Evolutionary conservation across 441 rosid genomes (phyloP).

Genomic region (Jatropha podagrica): DNA sequence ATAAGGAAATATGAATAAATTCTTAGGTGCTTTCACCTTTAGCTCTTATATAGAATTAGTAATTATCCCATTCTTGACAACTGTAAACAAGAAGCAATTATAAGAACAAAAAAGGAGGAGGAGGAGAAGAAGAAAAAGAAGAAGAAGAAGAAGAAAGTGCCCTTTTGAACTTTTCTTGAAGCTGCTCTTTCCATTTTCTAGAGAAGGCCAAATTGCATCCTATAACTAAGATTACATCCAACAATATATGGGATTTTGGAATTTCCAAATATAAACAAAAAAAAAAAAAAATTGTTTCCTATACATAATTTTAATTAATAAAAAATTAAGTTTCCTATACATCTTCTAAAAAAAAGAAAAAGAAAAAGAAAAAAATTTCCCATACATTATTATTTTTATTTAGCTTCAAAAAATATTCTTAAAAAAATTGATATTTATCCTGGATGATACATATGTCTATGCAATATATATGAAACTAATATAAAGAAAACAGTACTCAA

Average conservation of each 20-base stretch:
- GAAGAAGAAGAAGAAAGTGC: neutral
- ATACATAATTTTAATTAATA: too few species aligned
- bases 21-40: conserved; percentile 9
- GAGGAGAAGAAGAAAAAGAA: neutral
- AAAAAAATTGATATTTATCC: neutral
- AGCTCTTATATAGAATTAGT: conserved; percentile 9
- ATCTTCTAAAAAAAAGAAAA: too few species aligned
- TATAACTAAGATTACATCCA: conserved; percentile 35
- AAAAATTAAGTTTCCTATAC: too few species aligned
- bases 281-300: neutral
- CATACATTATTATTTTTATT: too few species aligned
- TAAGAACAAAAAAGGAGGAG: neutral
- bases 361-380: neutral
- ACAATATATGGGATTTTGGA: conserved; percentile 14
- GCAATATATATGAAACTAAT: too few species aligned
- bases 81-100: conserved; percentile 12
- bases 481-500: neutral
- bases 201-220: conserved; percentile 10
- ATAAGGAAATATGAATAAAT: conserved; percentile 2
- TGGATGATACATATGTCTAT: neutral
- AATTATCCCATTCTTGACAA: conserved; percentile 21
- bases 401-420: too few species aligned
- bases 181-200: conserved; percentile 6
- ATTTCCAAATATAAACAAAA: neutral
- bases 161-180: conserved; percentile 10